Evolutionary conservation across 2,329 filamentous ascomycete genomes (phyloP).

Genomic region (Paraphoma chrysanthemicola): DNA sequence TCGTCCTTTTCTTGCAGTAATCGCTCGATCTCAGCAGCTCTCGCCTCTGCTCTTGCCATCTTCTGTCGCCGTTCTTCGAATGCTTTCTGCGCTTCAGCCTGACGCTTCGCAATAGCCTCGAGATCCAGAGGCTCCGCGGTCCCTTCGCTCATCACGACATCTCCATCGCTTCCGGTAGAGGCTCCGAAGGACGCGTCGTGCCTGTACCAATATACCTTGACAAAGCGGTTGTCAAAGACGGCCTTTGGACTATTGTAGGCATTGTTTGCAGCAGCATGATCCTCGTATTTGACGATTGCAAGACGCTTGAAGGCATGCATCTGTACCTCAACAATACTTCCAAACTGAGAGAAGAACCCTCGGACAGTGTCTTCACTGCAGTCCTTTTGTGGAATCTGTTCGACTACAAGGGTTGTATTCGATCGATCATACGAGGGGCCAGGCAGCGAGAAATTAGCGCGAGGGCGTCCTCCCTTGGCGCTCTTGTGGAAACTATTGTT

Average conservation of each 20-base stretch:
- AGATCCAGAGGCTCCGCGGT: slow-evolving; percentile 65
- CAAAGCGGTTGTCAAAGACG: slow-evolving; percentile 85
- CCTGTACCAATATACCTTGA: slow-evolving; percentile 82
- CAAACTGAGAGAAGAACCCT: slow-evolving; percentile 76
- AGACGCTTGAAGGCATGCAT: slow-evolving; percentile 72
- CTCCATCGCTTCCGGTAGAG: slow-evolving; percentile 6
- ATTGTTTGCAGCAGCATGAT: slow-evolving; percentile 69
- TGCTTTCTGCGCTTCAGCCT: slow-evolving; percentile 74
- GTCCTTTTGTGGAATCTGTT: slow-evolving; percentile 76
- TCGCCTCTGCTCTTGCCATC: slow-evolving; percentile 67
- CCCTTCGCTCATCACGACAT: slow-evolving; percentile 24
- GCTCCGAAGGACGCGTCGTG: slow-evolving; percentile 29
- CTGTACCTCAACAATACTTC: slow-evolving; percentile 67
- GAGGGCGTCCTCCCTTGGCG: slow-evolving; percentile 30
- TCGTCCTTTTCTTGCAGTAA: slow-evolving; percentile 69
- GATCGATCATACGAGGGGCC: slow-evolving; percentile 68
- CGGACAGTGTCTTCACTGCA: slow-evolving; percentile 71
- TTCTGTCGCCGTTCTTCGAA: slow-evolving; percentile 71
- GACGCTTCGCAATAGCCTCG: slow-evolving; percentile 71
- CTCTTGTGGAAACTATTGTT: neutral
- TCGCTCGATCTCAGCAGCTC: slow-evolving; percentile 69
- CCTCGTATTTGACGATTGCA: slow-evolving; percentile 73
- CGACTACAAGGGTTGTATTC: slow-evolving; percentile 75
- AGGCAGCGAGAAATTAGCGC: slow-evolving; percentile 68
- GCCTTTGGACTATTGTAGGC: slow-evolving; percentile 80